phyloP scores from a whole-genome alignment of 2,329 filamentous ascomycete species.

The Trichophyton verrucosum region DNA sequence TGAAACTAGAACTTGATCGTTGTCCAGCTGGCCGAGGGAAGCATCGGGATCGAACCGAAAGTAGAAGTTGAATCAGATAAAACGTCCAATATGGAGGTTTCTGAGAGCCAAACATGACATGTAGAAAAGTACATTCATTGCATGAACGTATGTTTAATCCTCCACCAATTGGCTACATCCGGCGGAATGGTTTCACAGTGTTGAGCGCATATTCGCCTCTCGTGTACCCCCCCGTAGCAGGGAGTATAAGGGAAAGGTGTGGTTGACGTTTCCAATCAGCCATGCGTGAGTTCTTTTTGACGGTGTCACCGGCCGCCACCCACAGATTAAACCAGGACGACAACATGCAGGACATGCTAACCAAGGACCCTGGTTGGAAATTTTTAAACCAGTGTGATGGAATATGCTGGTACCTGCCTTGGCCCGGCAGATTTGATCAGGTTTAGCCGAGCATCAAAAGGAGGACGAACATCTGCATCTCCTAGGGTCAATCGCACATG shows the following conservation, averaged over 20 bases:
- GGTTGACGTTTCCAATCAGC: conserved; percentile 1
- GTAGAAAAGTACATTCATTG: neutral
- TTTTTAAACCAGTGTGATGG: neutral
- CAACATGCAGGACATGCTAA: neutral
- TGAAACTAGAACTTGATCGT: neutral
- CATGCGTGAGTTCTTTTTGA: neutral
- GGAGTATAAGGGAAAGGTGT: neutral
- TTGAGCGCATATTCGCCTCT: neutral
- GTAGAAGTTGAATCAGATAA: neutral
- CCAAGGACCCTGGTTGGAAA: neutral
- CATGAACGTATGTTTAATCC: neutral
- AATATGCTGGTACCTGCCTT: neutral
- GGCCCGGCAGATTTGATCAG: neutral
- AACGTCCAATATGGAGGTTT: neutral
- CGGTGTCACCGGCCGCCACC: neutral
- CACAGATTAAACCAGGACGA: neutral
- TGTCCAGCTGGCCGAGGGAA: neutral
- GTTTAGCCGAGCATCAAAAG: neutral
- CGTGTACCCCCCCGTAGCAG: neutral
- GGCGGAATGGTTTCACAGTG: neutral
- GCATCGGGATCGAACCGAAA: neutral
- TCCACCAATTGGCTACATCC: neutral
- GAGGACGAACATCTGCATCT: neutral
- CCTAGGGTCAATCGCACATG: neutral
- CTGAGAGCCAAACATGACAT: neutral